Base-by-base conservation (phyloP, 1,284 basidiomycete genomes). In the Rhodofomes roseus region DNA sequence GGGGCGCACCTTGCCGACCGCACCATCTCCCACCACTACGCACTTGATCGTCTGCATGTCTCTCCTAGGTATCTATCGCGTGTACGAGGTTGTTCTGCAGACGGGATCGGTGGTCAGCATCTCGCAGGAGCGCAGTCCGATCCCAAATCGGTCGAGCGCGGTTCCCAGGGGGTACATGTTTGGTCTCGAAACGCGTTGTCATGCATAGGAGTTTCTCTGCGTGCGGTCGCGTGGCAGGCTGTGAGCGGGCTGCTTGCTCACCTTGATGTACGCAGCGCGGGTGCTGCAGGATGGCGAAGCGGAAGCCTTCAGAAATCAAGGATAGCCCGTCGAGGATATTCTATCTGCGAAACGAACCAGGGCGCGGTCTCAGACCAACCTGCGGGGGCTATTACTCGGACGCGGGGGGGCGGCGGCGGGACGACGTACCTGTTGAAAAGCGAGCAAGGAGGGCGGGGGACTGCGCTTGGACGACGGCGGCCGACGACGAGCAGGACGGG, bases 11-110 rank as follows among this genome's bases (percentile, higher is more conserved):
- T 99, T 99, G 82, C 96, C 96, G 71, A 99, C 96, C 69, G 97
- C 96, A 91, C 96, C 97, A 82, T 99, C 96, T 75, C 96, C 96
- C 66, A 99, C 96, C 66, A 98, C 96, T 72, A 97, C 95, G 78
- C 94, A 96, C 79, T 97, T 97, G 77, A 97, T 97, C 59, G 95
- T 96, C 76, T 96, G 95, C 95, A 96, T 96, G 66, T 74, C 62
- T 68, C 64, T 66, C 62, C 67, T 56, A 65, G 46, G 62, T 62
- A 59, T 73, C 70, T 71, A 69, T 65, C 56, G 63, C 57, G 56
- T 52, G 56, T 41, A 60, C 48, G 54, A 58, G 53, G 60, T 58
- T 55, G 55, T 61, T 61, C 48, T 40, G 43, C 43, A 51, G 50
- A 52, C 27, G 14, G 20, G 22, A 25, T 12, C 27, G 31, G 31